phyloP scores from a whole-genome alignment of 2,329 filamentous ascomycete species.

The Botrytis byssoidea region DNA sequence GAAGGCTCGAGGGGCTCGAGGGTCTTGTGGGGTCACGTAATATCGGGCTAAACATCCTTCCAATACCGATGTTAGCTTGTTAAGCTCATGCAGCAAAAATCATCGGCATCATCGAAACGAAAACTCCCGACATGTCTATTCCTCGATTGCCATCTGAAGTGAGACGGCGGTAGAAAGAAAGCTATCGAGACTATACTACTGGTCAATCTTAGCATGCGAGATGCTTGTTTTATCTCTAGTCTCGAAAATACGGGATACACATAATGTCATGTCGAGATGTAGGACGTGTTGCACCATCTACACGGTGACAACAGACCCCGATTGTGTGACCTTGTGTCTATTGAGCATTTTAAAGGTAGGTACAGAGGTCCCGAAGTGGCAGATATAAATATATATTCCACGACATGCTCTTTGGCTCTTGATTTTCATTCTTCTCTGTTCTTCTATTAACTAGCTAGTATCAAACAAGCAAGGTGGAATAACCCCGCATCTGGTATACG shows the following conservation, averaged over 20 bases:
- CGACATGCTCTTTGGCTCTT: background rate
- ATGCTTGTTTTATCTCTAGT: background rate
- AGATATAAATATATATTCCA: background rate
- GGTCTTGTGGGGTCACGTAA: background rate
- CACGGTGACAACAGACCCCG: conserved; percentile 4
- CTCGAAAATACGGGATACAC: background rate
- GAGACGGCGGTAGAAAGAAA: background rate
- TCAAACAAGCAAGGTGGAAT: background rate
- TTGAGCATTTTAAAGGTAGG: background rate
- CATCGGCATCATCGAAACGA: background rate
- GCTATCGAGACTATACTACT: background rate
- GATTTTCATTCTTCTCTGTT: background rate
- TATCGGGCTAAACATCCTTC: background rate
- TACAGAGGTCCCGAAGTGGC: background rate
- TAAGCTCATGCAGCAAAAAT: background rate
- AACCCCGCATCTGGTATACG: background rate
- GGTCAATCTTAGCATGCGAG: background rate
- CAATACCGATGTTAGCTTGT: background rate
- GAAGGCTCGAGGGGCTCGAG: background rate
- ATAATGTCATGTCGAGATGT: background rate
- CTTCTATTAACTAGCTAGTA: background rate
- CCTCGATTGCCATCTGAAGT: conserved; percentile 5
- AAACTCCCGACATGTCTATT: background rate
- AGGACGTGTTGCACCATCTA: background rate
- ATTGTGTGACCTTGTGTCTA: background rate